Conservation (phyloP, 2,329 filamentous ascomycete genomes). For the Arthrobotrys sinensis region DNA sequence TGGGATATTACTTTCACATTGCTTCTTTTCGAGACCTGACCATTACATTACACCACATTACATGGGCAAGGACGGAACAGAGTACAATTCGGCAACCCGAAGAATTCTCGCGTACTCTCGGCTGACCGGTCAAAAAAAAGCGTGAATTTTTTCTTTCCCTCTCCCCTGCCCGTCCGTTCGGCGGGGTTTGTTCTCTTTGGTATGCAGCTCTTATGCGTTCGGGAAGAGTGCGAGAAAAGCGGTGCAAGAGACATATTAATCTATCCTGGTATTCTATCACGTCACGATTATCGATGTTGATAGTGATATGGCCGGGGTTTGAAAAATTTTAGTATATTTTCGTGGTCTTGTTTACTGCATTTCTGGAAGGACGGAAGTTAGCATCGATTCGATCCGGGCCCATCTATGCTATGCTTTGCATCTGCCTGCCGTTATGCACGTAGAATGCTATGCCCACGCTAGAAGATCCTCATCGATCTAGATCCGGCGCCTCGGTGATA, state of each 20-base stretch:
- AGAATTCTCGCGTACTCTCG: slow-evolving; percentile 57
- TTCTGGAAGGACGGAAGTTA: not conserved
- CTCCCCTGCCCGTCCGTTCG: slow-evolving; percentile 26
- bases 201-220: slow-evolving; percentile 12
- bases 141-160: not conserved
- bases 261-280: slow-evolving; percentile 18
- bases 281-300: slow-evolving; percentile 18
- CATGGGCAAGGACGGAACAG: too few species aligned
- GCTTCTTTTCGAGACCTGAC: slow-evolving; percentile 1
- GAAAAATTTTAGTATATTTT: not conserved
- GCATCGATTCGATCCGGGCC: too few species aligned
- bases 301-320: not conserved
- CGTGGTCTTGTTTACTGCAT: not conserved
- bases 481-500: too few species aligned
- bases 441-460: too few species aligned
- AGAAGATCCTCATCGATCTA: too few species aligned
- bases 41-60: too few species aligned
- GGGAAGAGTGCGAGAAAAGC: slow-evolving; percentile 45
- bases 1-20: slow-evolving; percentile 43
- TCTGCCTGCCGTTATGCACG: too few species aligned
- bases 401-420: too few species aligned
- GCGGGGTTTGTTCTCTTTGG: slow-evolving; percentile 16
- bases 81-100: slow-evolving; percentile 50
- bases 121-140: slow-evolving; percentile 16
- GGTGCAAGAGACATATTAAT: not conserved